Percentiles rank a stretch among this genome's conserved stretches.
These are phyloP conservation scores for Fusarium temperatum DNA, from an alignment of 2,329 filamentous ascomycete species.

Conservation along the genomic window DNA sequence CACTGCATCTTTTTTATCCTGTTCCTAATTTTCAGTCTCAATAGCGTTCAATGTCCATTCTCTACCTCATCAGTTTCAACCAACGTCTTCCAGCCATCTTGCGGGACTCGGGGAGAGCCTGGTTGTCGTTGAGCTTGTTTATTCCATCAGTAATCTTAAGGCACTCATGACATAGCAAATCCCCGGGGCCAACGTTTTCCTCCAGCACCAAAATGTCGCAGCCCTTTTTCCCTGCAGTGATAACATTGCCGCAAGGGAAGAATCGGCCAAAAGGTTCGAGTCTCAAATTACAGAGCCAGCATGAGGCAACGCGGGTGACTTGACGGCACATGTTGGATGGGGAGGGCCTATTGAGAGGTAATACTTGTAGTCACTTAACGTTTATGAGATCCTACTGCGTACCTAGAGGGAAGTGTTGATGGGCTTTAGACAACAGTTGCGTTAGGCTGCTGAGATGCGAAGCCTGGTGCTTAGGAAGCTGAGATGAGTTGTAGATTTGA, in stretches of 20 bases:
- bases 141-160: not conserved
- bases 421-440: not conserved
- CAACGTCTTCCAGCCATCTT: not conserved
- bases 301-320: not conserved
- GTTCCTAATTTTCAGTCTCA: not conserved
- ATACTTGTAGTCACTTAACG: not conserved
- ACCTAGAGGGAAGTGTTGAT: not conserved
- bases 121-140: conserved; percentile 7
- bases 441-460: not conserved
- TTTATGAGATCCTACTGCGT: not conserved
- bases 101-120: not conserved
- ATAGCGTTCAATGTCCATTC: not conserved
- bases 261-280: conserved; percentile 14
- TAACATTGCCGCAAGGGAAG: not conserved
- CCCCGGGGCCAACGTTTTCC: not conserved
- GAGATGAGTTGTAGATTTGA: not conserved
- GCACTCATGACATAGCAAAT: conserved; percentile 9
- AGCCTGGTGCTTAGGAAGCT: not conserved
- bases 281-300: conserved; percentile 2
- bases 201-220: not conserved
- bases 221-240: not conserved
- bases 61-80: not conserved
- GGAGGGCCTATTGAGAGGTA: not conserved
- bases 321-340: conserved; percentile 8
- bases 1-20: not conserved